These are phyloP conservation scores for Trichosporon ovoides DNA, from an alignment of 1,284 basidiomycete genomes.

Conservation along the genomic window DNA sequence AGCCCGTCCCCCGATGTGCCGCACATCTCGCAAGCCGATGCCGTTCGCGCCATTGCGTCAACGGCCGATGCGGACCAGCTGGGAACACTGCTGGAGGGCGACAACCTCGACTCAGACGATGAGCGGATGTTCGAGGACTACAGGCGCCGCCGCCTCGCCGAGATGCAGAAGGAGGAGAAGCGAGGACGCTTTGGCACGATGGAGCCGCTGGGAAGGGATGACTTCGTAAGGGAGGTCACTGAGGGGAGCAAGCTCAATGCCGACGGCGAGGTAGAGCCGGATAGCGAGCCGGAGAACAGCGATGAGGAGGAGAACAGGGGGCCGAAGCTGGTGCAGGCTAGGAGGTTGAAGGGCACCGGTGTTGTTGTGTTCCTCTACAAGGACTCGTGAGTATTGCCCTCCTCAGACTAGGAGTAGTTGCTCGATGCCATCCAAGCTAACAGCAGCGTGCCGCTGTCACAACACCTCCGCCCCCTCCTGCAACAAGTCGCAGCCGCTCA, in stretches of 20 bases:
- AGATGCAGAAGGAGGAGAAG: slow-evolving; percentile 60
- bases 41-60: slow-evolving; percentile 49
- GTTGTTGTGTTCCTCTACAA: slow-evolving; percentile 57
- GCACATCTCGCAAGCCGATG: slow-evolving; percentile 44
- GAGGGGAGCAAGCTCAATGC: slow-evolving; percentile 75
- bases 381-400: slow-evolving; percentile 53
- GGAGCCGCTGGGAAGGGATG: slow-evolving; percentile 83
- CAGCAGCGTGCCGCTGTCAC: slow-evolving; percentile 67
- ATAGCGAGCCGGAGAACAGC: slow-evolving; percentile 43
- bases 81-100: slow-evolving; percentile 60
- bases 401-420: too few relatives aligned
- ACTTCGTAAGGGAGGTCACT: slow-evolving; percentile 91
- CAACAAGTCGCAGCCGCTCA: slow-evolving; percentile 70
- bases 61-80: slow-evolving; percentile 61
- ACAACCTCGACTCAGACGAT: slow-evolving; percentile 68
- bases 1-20: slow-evolving; percentile 61
- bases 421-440: too few relatives aligned
- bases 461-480: slow-evolving; percentile 68
- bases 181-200: slow-evolving; percentile 75
- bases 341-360: slow-evolving; percentile 51
- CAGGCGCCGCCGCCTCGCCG: slow-evolving; percentile 61
- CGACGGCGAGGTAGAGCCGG: slow-evolving; percentile 55
- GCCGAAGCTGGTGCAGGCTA: slow-evolving; percentile 20
- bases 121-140: slow-evolving; percentile 69
- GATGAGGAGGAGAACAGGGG: slow-evolving; percentile 35